Evolutionary conservation across 2,329 filamentous ascomycete genomes (phyloP), one percentile per base, ranked within the genome.

Genomic region (Corinectria fuckeliana): DNA sequence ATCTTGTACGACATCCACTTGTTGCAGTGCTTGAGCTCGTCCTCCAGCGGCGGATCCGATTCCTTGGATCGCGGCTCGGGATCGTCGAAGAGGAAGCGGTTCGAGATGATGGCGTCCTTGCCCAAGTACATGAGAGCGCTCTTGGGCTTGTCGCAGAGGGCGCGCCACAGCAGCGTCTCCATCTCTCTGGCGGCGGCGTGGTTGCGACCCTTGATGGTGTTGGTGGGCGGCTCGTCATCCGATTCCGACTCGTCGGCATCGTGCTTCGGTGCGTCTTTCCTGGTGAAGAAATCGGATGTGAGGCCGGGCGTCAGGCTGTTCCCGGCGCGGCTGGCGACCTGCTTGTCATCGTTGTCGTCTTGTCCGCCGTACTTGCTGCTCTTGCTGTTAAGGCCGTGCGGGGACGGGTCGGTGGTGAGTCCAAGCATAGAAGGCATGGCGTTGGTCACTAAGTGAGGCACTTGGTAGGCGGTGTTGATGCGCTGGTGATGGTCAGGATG

Each of bases 1-100:
- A 71, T 71, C 62, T 71, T 71, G 60, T 71, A 71, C 2, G 69
- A 66, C 44, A 71, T 65, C 69, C 69, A 71, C 55, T 70, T 66
- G 42, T 71, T 65, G 30, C 69, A 71, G 53, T 71, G 62, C 58
- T 61, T 71, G 30, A 71, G 60, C 47, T 69, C 65, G 16, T 71
- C 65, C 42, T 67, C 68, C 23, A 71, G 62, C n/a, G 67, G 52
- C 5, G 69, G 69, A 14, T 71, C 69, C n/a, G 69, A 71, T 18
- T 71, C 65, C n/a, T 52, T 57, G 23, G 64, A 62, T 18, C 69
- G 65, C 20, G 63, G 58, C 13, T 38, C 52, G 6, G 67, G 64
- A 53, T 71, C 69, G 36, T 68, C 69, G 16, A 71, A 71, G 38
- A 71, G 64, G 58, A 68, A 70, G 42, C 62, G 65, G 69, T 71